These are phyloP conservation scores for Chrysosporium queenslandicum DNA, from an alignment of 2,329 filamentous ascomycete species.

Conservation along the genomic window DNA sequence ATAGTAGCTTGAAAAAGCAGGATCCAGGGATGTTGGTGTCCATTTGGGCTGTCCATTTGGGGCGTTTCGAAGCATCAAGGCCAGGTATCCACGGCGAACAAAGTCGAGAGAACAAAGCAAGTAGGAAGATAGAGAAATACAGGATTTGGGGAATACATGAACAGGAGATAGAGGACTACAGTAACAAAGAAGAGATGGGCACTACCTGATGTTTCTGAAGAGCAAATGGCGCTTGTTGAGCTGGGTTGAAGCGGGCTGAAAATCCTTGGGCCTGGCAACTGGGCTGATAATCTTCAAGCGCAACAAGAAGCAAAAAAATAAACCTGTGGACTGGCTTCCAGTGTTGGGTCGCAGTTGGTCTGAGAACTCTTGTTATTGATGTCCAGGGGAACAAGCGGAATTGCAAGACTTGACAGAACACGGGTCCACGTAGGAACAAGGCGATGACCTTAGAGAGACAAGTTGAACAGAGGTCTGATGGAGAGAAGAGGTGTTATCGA, in stretches of 20 bases:
- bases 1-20: not conserved
- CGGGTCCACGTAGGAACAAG: too few species aligned
- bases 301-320: conserved; percentile 15
- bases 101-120: not conserved
- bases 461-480: conserved; percentile 1
- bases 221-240: conserved; percentile 18
- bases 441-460: conserved; percentile 4
- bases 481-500: conserved; percentile 6
- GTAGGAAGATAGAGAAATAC: conserved; percentile 1
- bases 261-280: conserved; percentile 14
- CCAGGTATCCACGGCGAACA: not conserved
- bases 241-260: conserved; percentile 21
- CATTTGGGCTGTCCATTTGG: conserved; percentile 8
- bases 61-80: not conserved
- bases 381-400: conserved; percentile 10
- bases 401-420: not conserved
- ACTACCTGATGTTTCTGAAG: conserved; percentile 34
- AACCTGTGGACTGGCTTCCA: conserved; percentile 16
- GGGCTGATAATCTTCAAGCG: conserved; percentile 7
- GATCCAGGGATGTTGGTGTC: conserved; percentile 21
- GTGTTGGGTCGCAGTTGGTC: conserved; percentile 11
- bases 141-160: conserved; percentile 13
- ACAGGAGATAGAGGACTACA: conserved; percentile 20
- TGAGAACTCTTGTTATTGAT: conserved; percentile 8
- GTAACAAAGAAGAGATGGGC: conserved; percentile 27